Percentiles rank a stretch among this genome's conserved stretches.
Conservation (phyloP, 2,329 filamentous ascomycete genomes). For the Pestalotiopsis sp. region DNA sequence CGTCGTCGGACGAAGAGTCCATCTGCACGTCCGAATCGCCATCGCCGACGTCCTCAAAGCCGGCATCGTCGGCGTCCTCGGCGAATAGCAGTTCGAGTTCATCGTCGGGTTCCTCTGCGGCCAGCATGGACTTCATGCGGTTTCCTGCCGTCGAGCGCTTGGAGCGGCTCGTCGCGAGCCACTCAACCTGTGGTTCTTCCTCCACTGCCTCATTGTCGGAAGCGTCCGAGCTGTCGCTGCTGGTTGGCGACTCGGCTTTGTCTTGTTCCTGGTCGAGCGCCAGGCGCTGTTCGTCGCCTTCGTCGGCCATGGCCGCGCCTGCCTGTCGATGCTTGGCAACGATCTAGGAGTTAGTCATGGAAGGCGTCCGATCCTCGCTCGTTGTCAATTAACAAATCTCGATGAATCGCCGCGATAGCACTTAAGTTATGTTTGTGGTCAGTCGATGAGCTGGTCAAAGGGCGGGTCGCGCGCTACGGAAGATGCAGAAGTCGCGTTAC, state of each 20-base stretch:
- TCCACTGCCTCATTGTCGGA: constrained; percentile 29
- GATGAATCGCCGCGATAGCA: not conserved
- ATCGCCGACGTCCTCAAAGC: constrained; percentile 70
- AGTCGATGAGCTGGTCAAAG: not conserved
- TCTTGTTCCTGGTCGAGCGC: constrained; percentile 33
- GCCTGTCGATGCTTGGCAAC: not conserved
- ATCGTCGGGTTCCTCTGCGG: constrained; percentile 70
- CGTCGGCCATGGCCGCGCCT: constrained; percentile 35
- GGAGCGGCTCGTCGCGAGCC: constrained; percentile 72
- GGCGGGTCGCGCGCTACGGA: not conserved
- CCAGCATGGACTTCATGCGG: constrained; percentile 77
- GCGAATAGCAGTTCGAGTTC: constrained; percentile 77
- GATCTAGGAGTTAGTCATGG: not conserved
- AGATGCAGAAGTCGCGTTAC: constrained; percentile 1
- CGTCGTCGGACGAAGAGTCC: constrained; percentile 83
- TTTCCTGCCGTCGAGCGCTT: constrained; percentile 84
- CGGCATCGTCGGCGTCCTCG: constrained; percentile 69
- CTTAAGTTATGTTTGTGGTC: not conserved
- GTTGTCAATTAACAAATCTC: not conserved
- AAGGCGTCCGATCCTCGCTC: not conserved
- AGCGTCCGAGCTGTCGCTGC: constrained; percentile 36
- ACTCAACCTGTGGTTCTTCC: constrained; percentile 53
- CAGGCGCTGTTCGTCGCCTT: constrained; percentile 44
- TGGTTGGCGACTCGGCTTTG: constrained; percentile 36
- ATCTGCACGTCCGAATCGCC: constrained; percentile 78